These are phyloP conservation scores for Aspergillus indologenus DNA, from an alignment of 495 filamentous ascomycete genomes.

Conservation along the genomic window DNA sequence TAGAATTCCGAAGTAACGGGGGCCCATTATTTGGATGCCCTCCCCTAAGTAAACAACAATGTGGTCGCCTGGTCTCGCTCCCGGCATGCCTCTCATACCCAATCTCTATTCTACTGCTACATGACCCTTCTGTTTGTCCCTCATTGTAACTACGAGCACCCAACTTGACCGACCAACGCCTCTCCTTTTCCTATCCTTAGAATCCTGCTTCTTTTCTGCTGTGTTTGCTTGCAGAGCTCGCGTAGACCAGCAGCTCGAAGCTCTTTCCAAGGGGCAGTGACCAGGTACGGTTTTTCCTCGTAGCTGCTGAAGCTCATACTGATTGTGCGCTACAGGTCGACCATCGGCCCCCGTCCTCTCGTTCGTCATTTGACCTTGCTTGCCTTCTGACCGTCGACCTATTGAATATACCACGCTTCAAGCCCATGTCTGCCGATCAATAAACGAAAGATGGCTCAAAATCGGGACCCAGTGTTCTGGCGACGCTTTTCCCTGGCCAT, in stretches of 20 bases:
- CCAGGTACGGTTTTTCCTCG: not conserved
- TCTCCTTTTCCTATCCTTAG: not conserved
- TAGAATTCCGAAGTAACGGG: not conserved
- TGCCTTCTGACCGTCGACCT: no score
- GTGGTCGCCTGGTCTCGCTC: not conserved
- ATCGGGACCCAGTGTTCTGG: constrained; percentile 63
- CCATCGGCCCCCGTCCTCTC: no score
- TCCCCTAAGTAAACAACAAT: not conserved
- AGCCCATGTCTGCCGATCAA: constrained; percentile 8
- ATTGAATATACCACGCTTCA: not conserved
- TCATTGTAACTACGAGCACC: not conserved
- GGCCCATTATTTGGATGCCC: not conserved
- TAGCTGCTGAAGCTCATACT: not conserved
- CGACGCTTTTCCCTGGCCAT: constrained; percentile 59
- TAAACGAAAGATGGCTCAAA: constrained; percentile 35
- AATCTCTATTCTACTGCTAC: not conserved
- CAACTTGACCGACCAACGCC: not conserved
- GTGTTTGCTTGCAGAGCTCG: not conserved
- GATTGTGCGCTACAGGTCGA: not conserved
- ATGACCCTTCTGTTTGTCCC: not conserved
- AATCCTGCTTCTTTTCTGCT: not conserved
- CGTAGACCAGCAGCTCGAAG: not conserved
- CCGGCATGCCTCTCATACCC: not conserved
- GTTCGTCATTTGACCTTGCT: no score
- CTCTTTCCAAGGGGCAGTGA: not conserved